Conservation (phyloP, 2,329 filamentous ascomycete species). For the Neonectria neomacrospora region DNA sequence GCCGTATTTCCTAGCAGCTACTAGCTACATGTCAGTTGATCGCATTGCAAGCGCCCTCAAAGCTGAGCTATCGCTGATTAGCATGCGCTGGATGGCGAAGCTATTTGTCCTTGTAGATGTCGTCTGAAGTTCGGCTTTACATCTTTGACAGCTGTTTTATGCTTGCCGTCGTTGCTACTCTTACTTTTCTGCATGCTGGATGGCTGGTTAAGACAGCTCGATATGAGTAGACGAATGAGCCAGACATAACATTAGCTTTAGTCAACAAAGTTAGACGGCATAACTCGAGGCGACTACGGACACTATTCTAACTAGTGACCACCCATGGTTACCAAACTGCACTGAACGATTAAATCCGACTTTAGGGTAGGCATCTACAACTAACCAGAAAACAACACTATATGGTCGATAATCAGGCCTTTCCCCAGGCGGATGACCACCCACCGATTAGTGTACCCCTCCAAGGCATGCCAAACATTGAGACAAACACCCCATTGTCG, state of each 20-base stretch:
- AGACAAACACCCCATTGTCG: too few relatives aligned
- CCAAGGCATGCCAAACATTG: too few relatives aligned
- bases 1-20: slow-evolving; percentile 54
- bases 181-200: slow-evolving; percentile 33
- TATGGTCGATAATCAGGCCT: not conserved
- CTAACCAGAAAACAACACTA: too few relatives aligned
- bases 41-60: slow-evolving; percentile 48
- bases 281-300: too few relatives aligned
- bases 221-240: not conserved
- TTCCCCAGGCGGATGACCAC: not conserved
- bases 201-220: slow-evolving; percentile 16
- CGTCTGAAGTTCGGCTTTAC: slow-evolving; percentile 59
- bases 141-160: slow-evolving; percentile 46
- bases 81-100: slow-evolving; percentile 52
- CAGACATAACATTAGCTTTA: not conserved
- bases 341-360: too few relatives aligned
- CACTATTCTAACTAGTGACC: too few relatives aligned
- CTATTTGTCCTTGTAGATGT: slow-evolving; percentile 59
- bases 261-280: too few relatives aligned
- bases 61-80: slow-evolving; percentile 52
- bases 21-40: slow-evolving; percentile 55
- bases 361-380: too few relatives aligned
- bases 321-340: too few relatives aligned
- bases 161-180: slow-evolving; percentile 31
- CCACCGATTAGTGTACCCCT: not conserved